A percentile compares a stretch with the other conserved stretches of the same genome.
Evolutionary conservation across 2,329 filamentous ascomycete species (phyloP).

Genomic region (Penicillium occitanis): DNA sequence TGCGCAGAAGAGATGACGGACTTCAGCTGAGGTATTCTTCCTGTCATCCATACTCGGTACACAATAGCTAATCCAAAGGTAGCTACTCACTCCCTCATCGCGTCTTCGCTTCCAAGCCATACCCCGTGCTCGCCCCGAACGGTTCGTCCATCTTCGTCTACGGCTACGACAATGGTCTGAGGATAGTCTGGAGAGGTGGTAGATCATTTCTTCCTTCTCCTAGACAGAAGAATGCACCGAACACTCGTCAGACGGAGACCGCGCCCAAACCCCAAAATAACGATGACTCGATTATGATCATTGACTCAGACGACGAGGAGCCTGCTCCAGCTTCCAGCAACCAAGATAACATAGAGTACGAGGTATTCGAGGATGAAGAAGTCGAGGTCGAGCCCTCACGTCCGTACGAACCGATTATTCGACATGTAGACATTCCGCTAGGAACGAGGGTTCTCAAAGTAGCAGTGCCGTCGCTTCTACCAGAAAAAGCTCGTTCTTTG

Average conservation of each 20-base stretch:
- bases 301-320: conserved; percentile 59
- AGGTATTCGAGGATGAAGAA: conserved; percentile 53
- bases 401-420: conserved; percentile 55
- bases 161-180: conserved; percentile 58
- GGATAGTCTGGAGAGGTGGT: conserved; percentile 62
- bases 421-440: conserved; percentile 56
- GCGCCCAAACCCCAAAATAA: conserved; percentile 26
- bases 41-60: neutral
- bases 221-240: conserved; percentile 27
- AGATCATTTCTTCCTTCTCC: conserved; percentile 43
- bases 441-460: conserved; percentile 55
- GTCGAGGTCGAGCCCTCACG: conserved; percentile 56
- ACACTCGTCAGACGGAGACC: conserved; percentile 24
- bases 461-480: conserved; percentile 49
- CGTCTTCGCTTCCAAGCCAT: conserved; percentile 56
- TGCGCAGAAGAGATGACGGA: conserved; percentile 41
- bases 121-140: conserved; percentile 60
- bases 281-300: conserved; percentile 54
- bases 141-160: conserved; percentile 63
- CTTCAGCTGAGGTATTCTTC: conserved; percentile 43
- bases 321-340: conserved; percentile 36
- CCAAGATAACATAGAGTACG: conserved; percentile 12
- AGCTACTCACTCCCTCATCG: conserved; percentile 63
- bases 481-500: conserved; percentile 39
- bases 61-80: conserved; percentile 16